Base-by-base conservation (phyloP, 345 rosid genomes). In the Melaleuca alternifolia region DNA sequence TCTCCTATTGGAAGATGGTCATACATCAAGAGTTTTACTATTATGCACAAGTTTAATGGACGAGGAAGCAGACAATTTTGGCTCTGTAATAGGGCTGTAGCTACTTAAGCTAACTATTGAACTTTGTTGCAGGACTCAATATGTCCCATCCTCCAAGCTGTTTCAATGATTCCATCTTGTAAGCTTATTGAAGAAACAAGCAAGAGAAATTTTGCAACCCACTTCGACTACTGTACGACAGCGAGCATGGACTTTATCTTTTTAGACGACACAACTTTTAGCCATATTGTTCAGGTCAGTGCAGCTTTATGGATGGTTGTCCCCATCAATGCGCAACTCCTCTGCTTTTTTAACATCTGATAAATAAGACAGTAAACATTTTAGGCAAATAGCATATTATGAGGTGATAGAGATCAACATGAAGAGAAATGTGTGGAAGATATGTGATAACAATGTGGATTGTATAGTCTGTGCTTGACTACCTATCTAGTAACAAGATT, bases 121-220 rank as follows among this genome's bases (percentile, higher is more conserved):
- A 92, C 92, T 96, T 98, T 98, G 92, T 94, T 95, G 98, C 99
- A 98, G 99, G 99, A 96, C 89, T 91, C 99, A 48, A 96, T 93
- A 86, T 94, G 98, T 91, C 91, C 99, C 81, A 94, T 98, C 75
- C 95, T 96, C 86, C 95, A 89, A 92, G 98, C 87, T 77, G 94
- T 98, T 85, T 93, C 98, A 50, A 91, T 95, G 48, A 92, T 98
- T 90, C 93, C 97, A 50, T 94, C 98, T 61, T 95, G 99, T 92
- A 94, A 92, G 91, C 95, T 98, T 90, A 89, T 98, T 48, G 92
- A 95, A 89, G 98, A 98, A 93, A 93, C 96, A 87, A 94, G 99
- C 87, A 93, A 92, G 95, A 93, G 96, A 91, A 94, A 92, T 91
- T 92, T 96, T 89, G 90, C 99, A 50, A 92, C 90, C 94, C 99